Conservation (phyloP, 768 basidiomycete genomes). For the Panaeolus cyanescens region DNA sequence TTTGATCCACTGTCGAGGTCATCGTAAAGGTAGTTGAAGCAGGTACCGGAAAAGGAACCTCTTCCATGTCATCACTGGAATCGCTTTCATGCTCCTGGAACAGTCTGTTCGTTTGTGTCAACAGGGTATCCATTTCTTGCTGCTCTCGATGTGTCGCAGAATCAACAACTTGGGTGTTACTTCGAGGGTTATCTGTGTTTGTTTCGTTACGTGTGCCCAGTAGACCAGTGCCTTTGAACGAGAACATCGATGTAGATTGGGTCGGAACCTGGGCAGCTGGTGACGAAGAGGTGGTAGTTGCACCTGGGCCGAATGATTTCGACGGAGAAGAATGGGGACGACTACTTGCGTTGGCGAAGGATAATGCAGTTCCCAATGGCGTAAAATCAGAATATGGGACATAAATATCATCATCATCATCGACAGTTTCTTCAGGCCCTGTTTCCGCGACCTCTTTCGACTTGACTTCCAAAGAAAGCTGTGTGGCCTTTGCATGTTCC, state of each 20-base stretch:
- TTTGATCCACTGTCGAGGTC: neutral
- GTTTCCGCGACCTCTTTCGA: neutral
- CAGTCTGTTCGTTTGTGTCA: neutral
- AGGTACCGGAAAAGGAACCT: slow-evolving; percentile 17
- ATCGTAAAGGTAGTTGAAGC: neutral
- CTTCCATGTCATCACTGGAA: slow-evolving; percentile 19
- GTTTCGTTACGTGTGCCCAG: neutral
- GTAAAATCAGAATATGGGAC: slow-evolving; percentile 39
- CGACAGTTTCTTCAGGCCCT: neutral
- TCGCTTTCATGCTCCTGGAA: neutral
- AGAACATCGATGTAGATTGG: neutral
- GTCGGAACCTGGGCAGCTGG: neutral
- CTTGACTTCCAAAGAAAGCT: neutral
- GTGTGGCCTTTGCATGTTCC: slow-evolving; percentile 9
- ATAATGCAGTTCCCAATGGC: slow-evolving; percentile 65
- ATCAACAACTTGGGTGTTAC: slow-evolving; percentile 19
- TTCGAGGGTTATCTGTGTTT: neutral
- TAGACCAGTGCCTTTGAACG: neutral
- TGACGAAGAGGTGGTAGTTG: neutral
- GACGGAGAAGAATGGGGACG: slow-evolving; percentile 19
- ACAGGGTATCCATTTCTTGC: neutral
- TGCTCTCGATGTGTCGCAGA: slow-evolving; percentile 26
- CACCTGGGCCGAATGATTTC: neutral
- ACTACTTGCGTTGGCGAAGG: slow-evolving; percentile 61
- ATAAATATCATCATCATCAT: slow-evolving; percentile 44